Evolutionary conservation across 257 asterid genomes (phyloP).

Genomic region (Rehmannia glutinosa): DNA sequence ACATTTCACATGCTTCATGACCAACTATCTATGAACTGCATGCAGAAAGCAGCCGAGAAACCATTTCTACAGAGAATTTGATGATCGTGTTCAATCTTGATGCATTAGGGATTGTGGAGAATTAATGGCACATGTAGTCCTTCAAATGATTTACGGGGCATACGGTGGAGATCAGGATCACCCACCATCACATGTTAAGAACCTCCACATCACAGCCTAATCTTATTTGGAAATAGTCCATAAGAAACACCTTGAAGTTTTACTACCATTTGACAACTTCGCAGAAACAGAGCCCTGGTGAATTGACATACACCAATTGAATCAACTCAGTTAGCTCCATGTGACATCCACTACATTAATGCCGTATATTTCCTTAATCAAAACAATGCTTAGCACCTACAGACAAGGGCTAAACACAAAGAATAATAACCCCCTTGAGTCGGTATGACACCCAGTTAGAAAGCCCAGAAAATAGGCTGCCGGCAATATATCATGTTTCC

Average conservation of each 20-base stretch:
- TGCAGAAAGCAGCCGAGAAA: no score
- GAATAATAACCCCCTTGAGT: neutral
- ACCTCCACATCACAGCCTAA: neutral
- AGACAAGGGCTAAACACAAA: neutral
- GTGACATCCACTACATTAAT: neutral
- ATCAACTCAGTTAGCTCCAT: constrained; percentile 9
- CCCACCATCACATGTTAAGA: neutral
- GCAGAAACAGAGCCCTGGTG: neutral
- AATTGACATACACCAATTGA: neutral
- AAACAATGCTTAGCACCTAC: neutral
- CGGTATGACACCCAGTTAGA: neutral
- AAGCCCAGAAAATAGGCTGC: neutral
- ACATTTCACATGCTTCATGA: neutral
- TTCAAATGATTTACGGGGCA: neutral
- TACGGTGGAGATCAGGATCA: neutral
- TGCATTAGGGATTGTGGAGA: neutral
- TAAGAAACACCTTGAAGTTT: neutral
- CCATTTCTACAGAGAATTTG: neutral
- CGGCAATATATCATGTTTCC: neutral
- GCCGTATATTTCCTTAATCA: neutral
- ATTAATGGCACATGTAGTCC: neutral
- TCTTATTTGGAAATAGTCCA: neutral
- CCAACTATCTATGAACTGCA: no score
- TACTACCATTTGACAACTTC: neutral
- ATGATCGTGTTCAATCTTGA: neutral